Conservation (phyloP, 78 protist species). For the Guillardia theta region DNA sequence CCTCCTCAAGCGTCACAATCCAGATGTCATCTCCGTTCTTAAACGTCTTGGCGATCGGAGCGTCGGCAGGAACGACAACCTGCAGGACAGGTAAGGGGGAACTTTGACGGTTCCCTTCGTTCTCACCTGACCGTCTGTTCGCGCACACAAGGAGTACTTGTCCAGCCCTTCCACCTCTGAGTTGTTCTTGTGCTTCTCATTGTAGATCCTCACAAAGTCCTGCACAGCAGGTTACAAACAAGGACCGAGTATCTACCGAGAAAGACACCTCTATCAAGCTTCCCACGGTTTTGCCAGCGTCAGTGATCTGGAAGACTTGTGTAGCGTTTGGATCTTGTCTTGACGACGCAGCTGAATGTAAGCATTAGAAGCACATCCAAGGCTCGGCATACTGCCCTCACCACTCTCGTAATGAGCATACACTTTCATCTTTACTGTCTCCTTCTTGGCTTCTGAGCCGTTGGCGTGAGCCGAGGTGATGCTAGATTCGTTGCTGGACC, state of each 20-base stretch:
- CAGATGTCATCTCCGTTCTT: not conserved
- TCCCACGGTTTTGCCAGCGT: not conserved
- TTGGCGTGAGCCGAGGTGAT: no score
- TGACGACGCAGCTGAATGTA: not conserved
- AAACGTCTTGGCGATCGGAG: not conserved
- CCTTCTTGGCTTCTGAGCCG: no score
- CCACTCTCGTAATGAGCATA: constrained; percentile 1
- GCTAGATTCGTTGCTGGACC: no score
- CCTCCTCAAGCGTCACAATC: not conserved
- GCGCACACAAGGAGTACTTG: no score
- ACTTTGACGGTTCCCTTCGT: no score
- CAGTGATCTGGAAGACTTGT: not conserved
- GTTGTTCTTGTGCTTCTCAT: no score
- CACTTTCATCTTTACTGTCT: not conserved
- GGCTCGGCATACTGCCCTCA: not conserved
- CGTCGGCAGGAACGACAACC: not conserved
- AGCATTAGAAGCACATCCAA: not conserved
- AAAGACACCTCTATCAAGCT: not conserved
- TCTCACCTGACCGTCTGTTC: no score
- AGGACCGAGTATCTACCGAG: no score
- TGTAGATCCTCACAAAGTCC: no score
- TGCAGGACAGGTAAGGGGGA: no score
- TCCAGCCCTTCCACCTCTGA: no score
- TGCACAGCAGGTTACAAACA: no score
- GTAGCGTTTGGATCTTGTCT: not conserved